Base-by-base conservation (phyloP, 768 basidiomycete species). In the Pisolithus albus region DNA sequence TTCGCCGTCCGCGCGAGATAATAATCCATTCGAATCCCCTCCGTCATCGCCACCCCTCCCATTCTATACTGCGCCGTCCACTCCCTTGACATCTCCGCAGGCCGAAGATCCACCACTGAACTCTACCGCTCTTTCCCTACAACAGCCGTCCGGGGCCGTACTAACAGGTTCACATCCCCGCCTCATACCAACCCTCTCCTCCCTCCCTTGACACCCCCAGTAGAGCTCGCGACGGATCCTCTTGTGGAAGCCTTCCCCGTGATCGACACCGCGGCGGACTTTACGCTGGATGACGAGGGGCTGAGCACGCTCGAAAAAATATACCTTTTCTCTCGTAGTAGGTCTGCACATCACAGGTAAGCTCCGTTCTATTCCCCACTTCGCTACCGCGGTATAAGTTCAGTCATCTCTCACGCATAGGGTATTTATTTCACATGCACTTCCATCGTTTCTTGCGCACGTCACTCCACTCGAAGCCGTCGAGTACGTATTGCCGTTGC, bases 401-500 rank as follows among this genome's bases (percentile, higher is more conserved):
- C 34, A 64, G 68, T 23, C 19, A 1, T 23, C 23, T 75, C 72
- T 55, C 74, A 18, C 38, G 7, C 37, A 13, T 60, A 79, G 90
- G 37, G 78, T 89, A 38, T 95, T 85, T 72, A 93, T 98, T 62
- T 81, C 87, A 0, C 85, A 86, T 60, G 81, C 86, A 36, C 78
- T 97, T 34, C 86, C 87, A n/a, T 74, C 81, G 2, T 84, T 88
- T 68, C 78, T 97, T 32, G 69, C 76, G 52, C 75, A 84, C 44
- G 86, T 96, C 47, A 75, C 86, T 16, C 86, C 94, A 3, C 80
- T 81, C 50, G 94, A 98, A 58, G 92, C 92, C 5, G 83, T 92
- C 59, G 88, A 92, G 66, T 98, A 95, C 63, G 90, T 98, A 51
- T 72, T 95, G 18, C 94, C 94, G 1, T 79, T 96, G n/a, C 78